Conservation (phyloP, 2,329 filamentous ascomycete genomes). For the Berkeleyomyces basicola region DNA sequence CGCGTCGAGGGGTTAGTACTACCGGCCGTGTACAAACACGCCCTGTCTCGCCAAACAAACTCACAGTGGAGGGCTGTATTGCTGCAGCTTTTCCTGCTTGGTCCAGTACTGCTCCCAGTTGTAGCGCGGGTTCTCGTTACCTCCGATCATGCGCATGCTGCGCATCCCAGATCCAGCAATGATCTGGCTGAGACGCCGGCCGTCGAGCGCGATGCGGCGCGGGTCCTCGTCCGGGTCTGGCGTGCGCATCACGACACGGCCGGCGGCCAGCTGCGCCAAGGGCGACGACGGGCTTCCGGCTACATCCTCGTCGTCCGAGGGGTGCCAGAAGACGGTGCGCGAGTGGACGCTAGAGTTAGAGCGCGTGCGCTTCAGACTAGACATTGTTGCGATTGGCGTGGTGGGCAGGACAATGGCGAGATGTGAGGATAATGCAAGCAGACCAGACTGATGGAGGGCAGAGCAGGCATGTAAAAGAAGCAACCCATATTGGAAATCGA, state of each 20-base stretch:
- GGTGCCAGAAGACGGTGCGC: constrained; percentile 11
- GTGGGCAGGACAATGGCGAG: background rate
- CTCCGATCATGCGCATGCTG: constrained; percentile 76
- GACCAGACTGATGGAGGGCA: too few relatives aligned
- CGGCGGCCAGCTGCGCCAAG: constrained; percentile 7
- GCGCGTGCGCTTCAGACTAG: constrained; percentile 25
- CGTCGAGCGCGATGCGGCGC: constrained; percentile 31
- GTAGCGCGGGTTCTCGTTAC: constrained; percentile 73
- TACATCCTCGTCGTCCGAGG: constrained; percentile 15
- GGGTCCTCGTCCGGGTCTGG: constrained; percentile 27
- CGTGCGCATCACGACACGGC: constrained; percentile 10
- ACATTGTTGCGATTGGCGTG: constrained; percentile 14
- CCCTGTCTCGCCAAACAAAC: constrained; percentile 10
- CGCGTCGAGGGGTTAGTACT: background rate
- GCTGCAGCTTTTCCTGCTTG: constrained; percentile 56
- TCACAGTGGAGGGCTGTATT: constrained; percentile 55
- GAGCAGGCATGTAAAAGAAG: too few relatives aligned
- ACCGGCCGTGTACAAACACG: background rate
- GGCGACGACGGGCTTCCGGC: constrained; percentile 2
- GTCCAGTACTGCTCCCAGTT: constrained; percentile 69
- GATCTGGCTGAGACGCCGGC: constrained; percentile 41
- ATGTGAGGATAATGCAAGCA: background rate
- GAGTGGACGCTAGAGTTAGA: constrained; percentile 20
- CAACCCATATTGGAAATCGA: too few relatives aligned
- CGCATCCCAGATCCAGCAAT: constrained; percentile 57